Percentiles rank a stretch among this genome's conserved stretches.
Evolutionary conservation across 192 early-diverging fungal genomes (phyloP).

Genomic region (Powellomyces hirtus): DNA sequence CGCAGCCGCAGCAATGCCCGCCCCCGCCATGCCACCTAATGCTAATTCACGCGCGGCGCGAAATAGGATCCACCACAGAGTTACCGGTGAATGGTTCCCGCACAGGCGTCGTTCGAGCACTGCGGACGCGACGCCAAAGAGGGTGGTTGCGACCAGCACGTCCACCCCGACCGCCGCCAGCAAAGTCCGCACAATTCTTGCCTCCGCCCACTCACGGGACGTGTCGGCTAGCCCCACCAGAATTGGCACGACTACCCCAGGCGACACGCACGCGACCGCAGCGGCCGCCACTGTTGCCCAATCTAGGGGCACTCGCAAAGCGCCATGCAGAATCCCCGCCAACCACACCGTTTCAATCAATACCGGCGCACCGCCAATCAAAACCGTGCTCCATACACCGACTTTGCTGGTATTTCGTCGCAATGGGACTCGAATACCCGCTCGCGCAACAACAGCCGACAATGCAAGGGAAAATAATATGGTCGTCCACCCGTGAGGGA

Average conservation of each 20-base stretch:
- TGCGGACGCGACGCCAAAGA: slow-evolving; percentile 9
- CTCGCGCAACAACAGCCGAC: slow-evolving; percentile 3
- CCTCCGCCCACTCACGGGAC: background rate
- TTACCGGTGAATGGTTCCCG: too few species aligned
- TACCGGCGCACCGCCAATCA: slow-evolving; percentile 1
- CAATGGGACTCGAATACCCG: background rate
- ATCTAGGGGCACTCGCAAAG: background rate
- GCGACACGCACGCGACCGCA: slow-evolving; percentile 4
- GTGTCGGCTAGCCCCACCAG: background rate
- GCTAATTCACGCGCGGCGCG: too few species aligned
- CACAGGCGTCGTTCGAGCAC: background rate
- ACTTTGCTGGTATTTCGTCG: background rate
- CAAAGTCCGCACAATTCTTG: background rate
- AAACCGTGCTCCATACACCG: background rate
- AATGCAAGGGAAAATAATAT: slow-evolving; percentile 3
- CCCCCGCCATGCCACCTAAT: too few species aligned
- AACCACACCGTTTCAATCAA: slow-evolving; percentile 6
- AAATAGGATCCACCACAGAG: too few species aligned
- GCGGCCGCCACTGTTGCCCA: background rate
- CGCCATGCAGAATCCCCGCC: background rate
- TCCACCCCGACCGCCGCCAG: slow-evolving; percentile 11
- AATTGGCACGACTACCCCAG: slow-evolving; percentile 7
- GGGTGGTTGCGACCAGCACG: slow-evolving; percentile 7
- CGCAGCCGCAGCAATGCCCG: too few species aligned
- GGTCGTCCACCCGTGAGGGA: background rate